These are phyloP conservation scores for Paramecium caudatum DNA, from an alignment of 73 alveolate species.

Conservation along the genomic window DNA sequence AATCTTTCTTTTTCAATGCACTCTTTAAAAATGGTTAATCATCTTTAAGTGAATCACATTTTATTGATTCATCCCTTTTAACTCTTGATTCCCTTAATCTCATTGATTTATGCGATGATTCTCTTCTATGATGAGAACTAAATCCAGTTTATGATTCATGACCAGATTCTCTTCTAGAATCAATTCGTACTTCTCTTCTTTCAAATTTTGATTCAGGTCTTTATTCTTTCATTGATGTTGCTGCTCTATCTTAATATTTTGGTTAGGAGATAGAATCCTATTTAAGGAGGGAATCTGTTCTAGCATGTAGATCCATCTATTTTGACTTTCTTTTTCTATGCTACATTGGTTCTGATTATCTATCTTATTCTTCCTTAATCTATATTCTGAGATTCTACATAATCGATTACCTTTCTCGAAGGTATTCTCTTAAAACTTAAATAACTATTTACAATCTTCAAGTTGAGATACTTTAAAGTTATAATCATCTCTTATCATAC, in stretches of 20 bases:
- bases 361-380: constrained; percentile 28
- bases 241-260: neutral
- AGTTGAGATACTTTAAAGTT: neutral
- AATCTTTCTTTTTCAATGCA: constrained; percentile 59
- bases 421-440: constrained; percentile 56
- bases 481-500: constrained; percentile 4
- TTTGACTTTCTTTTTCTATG: neutral
- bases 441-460: constrained; percentile 33
- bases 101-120: constrained; percentile 29
- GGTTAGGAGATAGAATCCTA: neutral
- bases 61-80: constrained; percentile 1
- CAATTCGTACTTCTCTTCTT: neutral
- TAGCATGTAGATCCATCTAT: constrained; percentile 2
- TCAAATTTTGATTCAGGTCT: neutral
- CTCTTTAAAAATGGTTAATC: constrained; percentile 56
- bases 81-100: constrained; percentile 43
- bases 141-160: neutral
- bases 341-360: neutral
- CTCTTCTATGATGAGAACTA: constrained; percentile 50
- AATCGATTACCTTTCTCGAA: constrained; percentile 45
- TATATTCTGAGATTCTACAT: neutral
- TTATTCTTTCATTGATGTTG: constrained; percentile 6
- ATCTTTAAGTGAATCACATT: constrained; percentile 31
- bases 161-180: neutral
- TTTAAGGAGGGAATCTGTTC: neutral